These are phyloP conservation scores for Microbotryum intermedium DNA, from an alignment of 1,284 basidiomycete genomes.

Conservation along the genomic window DNA sequence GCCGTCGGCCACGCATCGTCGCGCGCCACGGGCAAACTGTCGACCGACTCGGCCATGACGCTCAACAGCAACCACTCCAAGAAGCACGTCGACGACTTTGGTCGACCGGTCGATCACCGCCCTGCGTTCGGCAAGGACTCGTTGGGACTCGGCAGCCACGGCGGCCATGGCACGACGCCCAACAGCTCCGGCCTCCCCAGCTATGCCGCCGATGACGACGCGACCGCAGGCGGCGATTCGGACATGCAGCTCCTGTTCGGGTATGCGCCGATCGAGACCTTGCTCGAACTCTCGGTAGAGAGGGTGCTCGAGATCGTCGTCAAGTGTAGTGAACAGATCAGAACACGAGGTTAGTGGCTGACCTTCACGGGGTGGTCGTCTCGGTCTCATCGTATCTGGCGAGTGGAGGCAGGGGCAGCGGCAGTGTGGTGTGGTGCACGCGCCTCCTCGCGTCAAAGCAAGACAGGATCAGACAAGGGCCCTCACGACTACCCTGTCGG, in stretches of 20 bases:
- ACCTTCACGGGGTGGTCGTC: too few relatives aligned
- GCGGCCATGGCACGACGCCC: neutral
- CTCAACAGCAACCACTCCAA: too few relatives aligned
- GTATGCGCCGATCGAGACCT: conserved; percentile 20
- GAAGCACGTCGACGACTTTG: conserved; percentile 27
- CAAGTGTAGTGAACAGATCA: conserved; percentile 12
- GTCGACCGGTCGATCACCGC: conserved; percentile 8
- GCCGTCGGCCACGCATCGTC: too few relatives aligned
- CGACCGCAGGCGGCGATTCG: neutral
- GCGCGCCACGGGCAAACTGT: too few relatives aligned
- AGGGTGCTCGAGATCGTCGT: conserved; percentile 15
- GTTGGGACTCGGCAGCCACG: neutral
- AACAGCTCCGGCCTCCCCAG: conserved; percentile 3
- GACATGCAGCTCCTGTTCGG: conserved; percentile 24
- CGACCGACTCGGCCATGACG: too few relatives aligned
- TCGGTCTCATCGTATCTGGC: neutral
- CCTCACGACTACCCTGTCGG: neutral
- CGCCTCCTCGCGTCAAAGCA: neutral
- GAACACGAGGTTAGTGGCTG: conserved; percentile 12
- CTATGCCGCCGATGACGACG: conserved; percentile 2
- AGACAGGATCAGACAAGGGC: neutral
- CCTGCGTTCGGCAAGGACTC: conserved; percentile 10
- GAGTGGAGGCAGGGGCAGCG: neutral
- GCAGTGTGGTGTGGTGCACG: neutral
- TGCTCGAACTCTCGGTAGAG: conserved; percentile 14